Conservation (phyloP, 257 asterid genomes). For the Pogostemon cablin region DNA sequence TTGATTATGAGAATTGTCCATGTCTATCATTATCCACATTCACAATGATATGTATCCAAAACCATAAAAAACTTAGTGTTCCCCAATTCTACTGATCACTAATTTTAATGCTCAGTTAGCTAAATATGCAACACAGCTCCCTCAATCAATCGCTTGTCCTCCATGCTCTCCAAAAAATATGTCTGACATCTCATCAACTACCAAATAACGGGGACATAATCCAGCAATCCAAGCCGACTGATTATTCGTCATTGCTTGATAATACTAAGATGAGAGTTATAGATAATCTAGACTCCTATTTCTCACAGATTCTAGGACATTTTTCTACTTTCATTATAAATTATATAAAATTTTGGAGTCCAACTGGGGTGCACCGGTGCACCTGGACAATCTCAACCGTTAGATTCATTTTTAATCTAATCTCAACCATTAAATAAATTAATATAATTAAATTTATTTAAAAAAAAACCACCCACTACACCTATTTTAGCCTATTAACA, state of each 20-base stretch:
- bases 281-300: not conserved
- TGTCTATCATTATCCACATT: not conserved
- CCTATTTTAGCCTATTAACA: too few relatives aligned
- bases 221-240: not conserved
- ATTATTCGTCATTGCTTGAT: not conserved
- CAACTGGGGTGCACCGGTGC: too few relatives aligned
- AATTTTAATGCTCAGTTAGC: too few relatives aligned
- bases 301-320: not conserved
- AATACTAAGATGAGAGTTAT: not conserved
- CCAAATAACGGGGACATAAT: not conserved
- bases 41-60: conserved; percentile 3
- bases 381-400: too few relatives aligned
- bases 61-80: not conserved
- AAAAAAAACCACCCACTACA: too few relatives aligned
- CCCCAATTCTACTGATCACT: too few relatives aligned
- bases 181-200: not conserved
- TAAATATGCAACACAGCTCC: too few relatives aligned
- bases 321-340: not conserved
- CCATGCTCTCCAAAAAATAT: too few relatives aligned
- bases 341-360: not conserved
- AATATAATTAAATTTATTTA: too few relatives aligned
- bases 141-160: too few relatives aligned
- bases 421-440: too few relatives aligned
- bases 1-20: not conserved
- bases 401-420: too few relatives aligned